Conservation (phyloP, 495 filamentous ascomycete genomes). For the Aspergillus heteromorphus region DNA sequence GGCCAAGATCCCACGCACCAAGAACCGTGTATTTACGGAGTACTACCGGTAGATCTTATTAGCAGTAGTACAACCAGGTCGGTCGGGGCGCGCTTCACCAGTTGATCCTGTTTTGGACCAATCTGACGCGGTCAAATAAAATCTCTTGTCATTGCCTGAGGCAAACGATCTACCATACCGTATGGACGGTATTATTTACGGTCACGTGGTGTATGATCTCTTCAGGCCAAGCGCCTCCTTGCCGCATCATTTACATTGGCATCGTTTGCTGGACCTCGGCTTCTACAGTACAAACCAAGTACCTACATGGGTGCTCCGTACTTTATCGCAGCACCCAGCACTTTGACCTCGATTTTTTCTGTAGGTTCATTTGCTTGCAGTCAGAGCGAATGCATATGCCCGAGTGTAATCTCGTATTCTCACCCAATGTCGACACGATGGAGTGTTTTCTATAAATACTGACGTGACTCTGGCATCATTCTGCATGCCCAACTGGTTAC, state of each 20-base stretch:
- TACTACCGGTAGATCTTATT: too few species aligned
- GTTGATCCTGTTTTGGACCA: slow-evolving; percentile 5
- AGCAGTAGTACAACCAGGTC: too few species aligned
- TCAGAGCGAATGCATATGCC: neutral
- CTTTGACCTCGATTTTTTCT: neutral
- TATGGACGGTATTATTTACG: neutral
- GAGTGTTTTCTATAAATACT: neutral
- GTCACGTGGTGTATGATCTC: neutral
- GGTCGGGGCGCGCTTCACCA: too few species aligned
- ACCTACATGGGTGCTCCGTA: neutral
- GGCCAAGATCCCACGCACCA: too few species aligned
- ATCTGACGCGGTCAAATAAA: slow-evolving; percentile 8
- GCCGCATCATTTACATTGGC: neutral
- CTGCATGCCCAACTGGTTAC: neutral
- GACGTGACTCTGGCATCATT: neutral
- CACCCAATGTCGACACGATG: too few species aligned
- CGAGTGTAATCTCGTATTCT: too few species aligned
- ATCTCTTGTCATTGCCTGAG: neutral
- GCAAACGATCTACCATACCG: neutral
- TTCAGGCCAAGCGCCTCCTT: neutral
- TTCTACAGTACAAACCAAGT: too few species aligned
- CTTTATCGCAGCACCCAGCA: neutral
- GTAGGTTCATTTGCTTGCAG: neutral
- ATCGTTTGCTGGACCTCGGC: neutral
- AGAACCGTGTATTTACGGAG: too few species aligned